Evolutionary conservation across 257 asterid genomes (phyloP).

Genomic region (Nyctanthes arbortristis): DNA sequence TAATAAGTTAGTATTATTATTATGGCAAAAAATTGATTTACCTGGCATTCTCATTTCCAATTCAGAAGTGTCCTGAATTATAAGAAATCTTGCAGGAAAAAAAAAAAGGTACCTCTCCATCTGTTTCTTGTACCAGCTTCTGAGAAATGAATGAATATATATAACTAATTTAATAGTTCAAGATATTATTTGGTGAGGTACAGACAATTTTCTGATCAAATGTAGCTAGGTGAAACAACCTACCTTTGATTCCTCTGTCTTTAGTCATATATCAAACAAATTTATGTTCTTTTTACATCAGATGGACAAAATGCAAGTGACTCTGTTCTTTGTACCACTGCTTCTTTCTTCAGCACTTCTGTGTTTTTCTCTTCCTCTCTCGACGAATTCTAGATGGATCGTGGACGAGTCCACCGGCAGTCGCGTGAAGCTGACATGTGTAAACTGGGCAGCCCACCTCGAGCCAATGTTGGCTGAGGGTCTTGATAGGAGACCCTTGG

Average conservation of each 20-base stretch:
- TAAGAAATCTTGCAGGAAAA: neutral
- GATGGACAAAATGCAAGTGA: constrained; percentile 14
- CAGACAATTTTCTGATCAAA: constrained; percentile 29
- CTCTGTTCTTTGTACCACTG: neutral
- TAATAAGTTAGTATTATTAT: too few relatives aligned
- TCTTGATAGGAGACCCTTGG: constrained; percentile 40
- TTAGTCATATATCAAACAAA: constrained; percentile 4
- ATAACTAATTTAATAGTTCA: neutral
- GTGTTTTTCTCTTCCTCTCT: constrained; percentile 43
- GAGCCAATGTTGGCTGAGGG: constrained; percentile 71
- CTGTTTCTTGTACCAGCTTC: constrained; percentile 1
- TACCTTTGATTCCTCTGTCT: neutral
- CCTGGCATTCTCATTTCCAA: too few relatives aligned
- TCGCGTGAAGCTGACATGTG: constrained; percentile 56
- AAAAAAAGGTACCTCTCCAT: neutral
- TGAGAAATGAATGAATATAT: neutral
- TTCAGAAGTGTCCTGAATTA: too few relatives aligned
- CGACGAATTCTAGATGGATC: constrained; percentile 62
- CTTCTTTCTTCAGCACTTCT: constrained; percentile 24
- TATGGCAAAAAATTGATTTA: too few relatives aligned
- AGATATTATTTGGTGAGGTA: constrained; percentile 22
- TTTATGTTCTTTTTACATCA: constrained; percentile 1
- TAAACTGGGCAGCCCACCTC: constrained; percentile 62
- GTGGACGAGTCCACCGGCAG: constrained; percentile 37
- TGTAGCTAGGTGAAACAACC: constrained; percentile 26